Conservation (phyloP, 352 stramenopile species). For the Pythium plurisporium region DNA sequence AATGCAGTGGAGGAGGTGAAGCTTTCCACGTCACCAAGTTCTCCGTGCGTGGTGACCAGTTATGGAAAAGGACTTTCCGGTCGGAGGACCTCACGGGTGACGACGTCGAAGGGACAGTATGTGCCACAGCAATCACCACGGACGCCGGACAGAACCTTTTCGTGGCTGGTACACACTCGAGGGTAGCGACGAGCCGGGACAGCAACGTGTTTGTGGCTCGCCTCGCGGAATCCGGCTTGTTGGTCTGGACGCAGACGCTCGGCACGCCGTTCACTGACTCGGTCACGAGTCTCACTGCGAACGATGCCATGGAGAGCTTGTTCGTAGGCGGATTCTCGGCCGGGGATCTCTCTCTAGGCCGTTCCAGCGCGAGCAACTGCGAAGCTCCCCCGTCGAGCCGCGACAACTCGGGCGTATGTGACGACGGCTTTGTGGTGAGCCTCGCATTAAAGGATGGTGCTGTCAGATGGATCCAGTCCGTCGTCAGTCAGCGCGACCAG, state of each 20-base stretch:
- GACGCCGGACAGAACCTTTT: constrained; percentile 6
- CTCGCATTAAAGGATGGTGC: not conserved
- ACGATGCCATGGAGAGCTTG: not conserved
- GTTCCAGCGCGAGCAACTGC: constrained; percentile 2
- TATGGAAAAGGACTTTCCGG: constrained; percentile 2
- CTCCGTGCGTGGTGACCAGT: not conserved
- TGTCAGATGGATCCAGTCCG: not conserved
- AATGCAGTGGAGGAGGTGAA: not conserved
- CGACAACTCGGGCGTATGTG: constrained; percentile 1
- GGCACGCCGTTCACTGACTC: constrained; percentile 6
- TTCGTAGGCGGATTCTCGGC: constrained; percentile 10
- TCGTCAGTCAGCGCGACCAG: not conserved
- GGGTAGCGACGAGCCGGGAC: too few species aligned
- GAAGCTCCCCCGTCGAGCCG: not conserved
- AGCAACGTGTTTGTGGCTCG: constrained; percentile 8
- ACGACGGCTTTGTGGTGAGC: constrained; percentile 13
- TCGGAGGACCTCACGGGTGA: not conserved
- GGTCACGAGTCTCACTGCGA: not conserved
- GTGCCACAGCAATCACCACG: constrained; percentile 1
- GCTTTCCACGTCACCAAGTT: constrained; percentile 15
- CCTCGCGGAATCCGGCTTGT: not conserved
- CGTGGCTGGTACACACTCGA: constrained; percentile 4
- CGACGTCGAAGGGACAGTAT: not conserved
- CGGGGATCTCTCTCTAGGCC: not conserved
- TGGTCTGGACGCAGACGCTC: constrained; percentile 10